These are phyloP conservation scores for Oryza rufipogon DNA, from an alignment of 176 grass and related monocot species.

Conservation along the genomic window DNA sequence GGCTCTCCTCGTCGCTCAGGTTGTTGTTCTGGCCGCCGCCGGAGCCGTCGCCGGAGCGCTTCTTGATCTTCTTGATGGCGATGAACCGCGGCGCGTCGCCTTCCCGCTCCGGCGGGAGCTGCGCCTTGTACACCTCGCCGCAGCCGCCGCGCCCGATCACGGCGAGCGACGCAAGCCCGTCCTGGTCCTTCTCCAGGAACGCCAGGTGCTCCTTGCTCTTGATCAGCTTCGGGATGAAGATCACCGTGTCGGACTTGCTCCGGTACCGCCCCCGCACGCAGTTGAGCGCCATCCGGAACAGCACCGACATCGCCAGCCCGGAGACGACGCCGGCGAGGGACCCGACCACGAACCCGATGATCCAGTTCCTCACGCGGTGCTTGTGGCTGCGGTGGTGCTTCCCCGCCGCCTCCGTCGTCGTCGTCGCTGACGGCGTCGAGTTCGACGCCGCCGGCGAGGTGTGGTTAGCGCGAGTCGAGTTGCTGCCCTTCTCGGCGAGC, in stretches of 20 bases:
- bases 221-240: conserved; percentile 87
- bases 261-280: conserved; percentile 60
- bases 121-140: conserved; percentile 85
- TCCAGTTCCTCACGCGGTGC: conserved; percentile 57
- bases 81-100: conserved; percentile 40
- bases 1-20: conserved; percentile 65
- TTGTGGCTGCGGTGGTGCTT: conserved; percentile 30
- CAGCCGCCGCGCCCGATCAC: conserved; percentile 82
- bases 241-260: conserved; percentile 34
- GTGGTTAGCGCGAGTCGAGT: conserved; percentile 3
- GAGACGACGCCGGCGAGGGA: conserved; percentile 55
- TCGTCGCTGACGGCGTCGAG: neutral
- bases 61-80: conserved; percentile 83
- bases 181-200: conserved; percentile 75
- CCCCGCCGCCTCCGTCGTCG: neutral
- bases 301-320: conserved; percentile 42
- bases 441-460: neutral
- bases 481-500: conserved; percentile 39
- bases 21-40: conserved; percentile 41
- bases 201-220: conserved; percentile 49
- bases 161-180: conserved; percentile 47
- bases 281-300: conserved; percentile 66
- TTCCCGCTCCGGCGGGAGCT: conserved; percentile 34
- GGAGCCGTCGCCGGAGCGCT: neutral
- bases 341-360: conserved; percentile 62